Evolutionary conservation across 345 rosid species (phyloP).

Genomic region (Rhizophora mangle): DNA sequence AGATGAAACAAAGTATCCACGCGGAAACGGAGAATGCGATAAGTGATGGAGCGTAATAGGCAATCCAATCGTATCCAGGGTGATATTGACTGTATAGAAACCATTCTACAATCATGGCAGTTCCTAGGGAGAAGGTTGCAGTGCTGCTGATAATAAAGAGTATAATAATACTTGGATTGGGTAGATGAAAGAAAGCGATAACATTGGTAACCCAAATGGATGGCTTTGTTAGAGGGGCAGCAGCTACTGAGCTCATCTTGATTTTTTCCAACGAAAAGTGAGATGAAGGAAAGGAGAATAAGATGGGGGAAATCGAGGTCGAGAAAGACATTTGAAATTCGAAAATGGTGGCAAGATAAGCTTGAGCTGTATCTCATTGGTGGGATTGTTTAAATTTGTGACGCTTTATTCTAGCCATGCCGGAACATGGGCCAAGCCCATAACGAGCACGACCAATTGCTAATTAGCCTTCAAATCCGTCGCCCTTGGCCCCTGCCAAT

Average conservation of each 20-base stretch:
- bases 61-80: constrained; percentile 23
- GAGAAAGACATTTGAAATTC: neutral
- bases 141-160: constrained; percentile 20
- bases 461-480: no score
- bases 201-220: neutral
- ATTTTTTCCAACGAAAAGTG: neutral
- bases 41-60: constrained; percentile 21
- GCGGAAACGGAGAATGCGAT: constrained; percentile 20
- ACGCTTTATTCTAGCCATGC: no score
- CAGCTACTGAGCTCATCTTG: neutral
- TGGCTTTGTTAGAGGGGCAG: neutral
- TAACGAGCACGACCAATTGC: no score
- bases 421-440: no score
- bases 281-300: no score
- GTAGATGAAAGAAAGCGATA: neutral
- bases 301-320: neutral
- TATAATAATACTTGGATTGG: constrained; percentile 20
- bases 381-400: no score
- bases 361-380: no score
- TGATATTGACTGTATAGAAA: constrained; percentile 23
- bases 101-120: constrained; percentile 29
- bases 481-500: no score
- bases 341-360: neutral
- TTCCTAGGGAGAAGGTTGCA: constrained; percentile 21
- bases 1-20: constrained; percentile 8